Conservation (phyloP, 202 grass and related monocot genomes). For the Schoenoplectus triqueter region DNA sequence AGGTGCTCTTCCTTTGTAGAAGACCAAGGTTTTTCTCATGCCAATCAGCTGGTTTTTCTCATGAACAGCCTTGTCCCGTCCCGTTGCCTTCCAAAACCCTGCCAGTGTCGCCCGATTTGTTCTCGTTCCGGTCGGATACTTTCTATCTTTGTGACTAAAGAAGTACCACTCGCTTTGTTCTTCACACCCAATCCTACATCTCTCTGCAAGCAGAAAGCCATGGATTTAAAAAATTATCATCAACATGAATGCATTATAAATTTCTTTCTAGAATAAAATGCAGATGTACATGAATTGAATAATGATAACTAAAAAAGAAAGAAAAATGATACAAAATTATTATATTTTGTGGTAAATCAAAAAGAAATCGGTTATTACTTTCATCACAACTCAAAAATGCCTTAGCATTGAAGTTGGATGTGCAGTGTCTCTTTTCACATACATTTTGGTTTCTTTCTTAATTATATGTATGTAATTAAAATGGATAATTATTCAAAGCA, state of each 20-base stretch:
- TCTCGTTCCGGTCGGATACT: constrained; percentile 58
- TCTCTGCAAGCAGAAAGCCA: constrained; percentile 37
- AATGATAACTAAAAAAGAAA: no score
- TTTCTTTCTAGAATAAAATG: background rate
- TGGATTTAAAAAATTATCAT: no score
- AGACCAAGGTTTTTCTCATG: constrained; percentile 61
- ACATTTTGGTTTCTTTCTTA: no score
- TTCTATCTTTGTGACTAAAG: constrained; percentile 66
- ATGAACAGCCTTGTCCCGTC: constrained; percentile 54
- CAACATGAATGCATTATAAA: no score
- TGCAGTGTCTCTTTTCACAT: no score
- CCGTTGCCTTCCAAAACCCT: constrained; percentile 61
- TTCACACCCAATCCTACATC: constrained; percentile 54
- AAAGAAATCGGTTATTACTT: no score
- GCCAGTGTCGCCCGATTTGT: constrained; percentile 54
- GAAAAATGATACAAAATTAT: no score
- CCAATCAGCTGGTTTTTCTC: constrained; percentile 56
- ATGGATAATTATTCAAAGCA: no score
- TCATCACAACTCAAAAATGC: no score
- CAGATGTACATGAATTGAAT: background rate
- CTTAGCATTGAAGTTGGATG: no score
- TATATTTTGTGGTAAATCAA: no score
- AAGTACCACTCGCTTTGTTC: constrained; percentile 65
- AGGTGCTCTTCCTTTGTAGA: constrained; percentile 64
- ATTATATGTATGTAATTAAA: no score